Evolutionary conservation across 805 yeast species (phyloP).

Genomic region (Maudiozyma bulderi): DNA sequence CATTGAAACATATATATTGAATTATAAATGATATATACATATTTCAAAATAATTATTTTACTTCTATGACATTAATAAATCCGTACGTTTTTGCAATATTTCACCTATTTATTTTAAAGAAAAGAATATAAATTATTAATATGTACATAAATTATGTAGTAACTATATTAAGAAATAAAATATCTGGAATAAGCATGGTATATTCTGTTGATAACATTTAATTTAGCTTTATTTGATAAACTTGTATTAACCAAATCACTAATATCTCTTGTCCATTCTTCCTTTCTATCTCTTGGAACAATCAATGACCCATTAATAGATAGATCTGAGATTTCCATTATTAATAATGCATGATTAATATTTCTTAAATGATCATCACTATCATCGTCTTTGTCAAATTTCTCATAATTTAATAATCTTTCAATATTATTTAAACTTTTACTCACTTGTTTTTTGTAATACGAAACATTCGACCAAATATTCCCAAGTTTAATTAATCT

Average conservation of each 20-base stretch:
- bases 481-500: slow-evolving; percentile 18
- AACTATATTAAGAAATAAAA: neutral
- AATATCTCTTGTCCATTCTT: slow-evolving; percentile 56
- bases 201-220: slow-evolving; percentile 44
- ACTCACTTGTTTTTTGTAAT: slow-evolving; percentile 16
- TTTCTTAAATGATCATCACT: slow-evolving; percentile 21
- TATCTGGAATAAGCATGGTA: slow-evolving; percentile 49
- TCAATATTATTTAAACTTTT: slow-evolving; percentile 50
- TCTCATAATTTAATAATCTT: slow-evolving; percentile 35
- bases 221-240: slow-evolving; percentile 31
- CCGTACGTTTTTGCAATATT: too few relatives aligned
- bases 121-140: too few relatives aligned
- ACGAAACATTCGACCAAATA: slow-evolving; percentile 20
- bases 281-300: slow-evolving; percentile 40
- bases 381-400: slow-evolving; percentile 10
- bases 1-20: too few relatives aligned
- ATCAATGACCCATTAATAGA: slow-evolving; percentile 39
- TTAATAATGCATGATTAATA: slow-evolving; percentile 46
- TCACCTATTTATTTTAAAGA: too few relatives aligned
- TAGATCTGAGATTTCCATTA: slow-evolving; percentile 56
- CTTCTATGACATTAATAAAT: too few relatives aligned
- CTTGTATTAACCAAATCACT: slow-evolving; percentile 44
- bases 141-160: too few relatives aligned
- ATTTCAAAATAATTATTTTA: too few relatives aligned
- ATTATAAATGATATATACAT: too few relatives aligned